Percentiles rank a stretch among this genome's conserved stretches.
phyloP scores from a whole-genome alignment of 352 stramenopile species.

The Phytophthora pini region DNA sequence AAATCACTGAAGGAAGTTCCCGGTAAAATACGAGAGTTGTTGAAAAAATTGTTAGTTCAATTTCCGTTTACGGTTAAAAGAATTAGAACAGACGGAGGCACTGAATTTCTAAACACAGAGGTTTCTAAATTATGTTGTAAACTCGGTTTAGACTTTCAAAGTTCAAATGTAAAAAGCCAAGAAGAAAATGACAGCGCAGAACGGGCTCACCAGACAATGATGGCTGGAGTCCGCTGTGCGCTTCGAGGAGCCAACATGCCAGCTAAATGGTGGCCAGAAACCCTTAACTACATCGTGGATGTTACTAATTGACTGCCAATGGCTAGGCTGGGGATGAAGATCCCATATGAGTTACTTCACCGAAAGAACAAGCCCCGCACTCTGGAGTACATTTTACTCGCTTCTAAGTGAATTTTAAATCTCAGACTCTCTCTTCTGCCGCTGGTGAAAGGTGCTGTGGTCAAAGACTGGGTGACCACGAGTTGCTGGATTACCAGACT shows the following conservation, averaged over 20 bases:
- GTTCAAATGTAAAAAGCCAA: conserved; percentile 1
- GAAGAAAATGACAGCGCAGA: conserved; percentile 5
- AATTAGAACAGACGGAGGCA: conserved; percentile 10
- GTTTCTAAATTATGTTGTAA: neutral
- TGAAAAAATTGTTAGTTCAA: conserved; percentile 14
- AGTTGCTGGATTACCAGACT: no score
- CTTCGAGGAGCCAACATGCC: conserved; percentile 4
- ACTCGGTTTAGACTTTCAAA: neutral
- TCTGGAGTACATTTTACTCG: no score
- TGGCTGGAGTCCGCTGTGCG: neutral
- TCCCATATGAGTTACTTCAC: conserved; percentile 2
- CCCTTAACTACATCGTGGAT: conserved; percentile 3
- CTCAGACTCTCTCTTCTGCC: no score
- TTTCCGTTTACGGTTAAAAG: conserved; percentile 6
- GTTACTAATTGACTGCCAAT: conserved; percentile 10
- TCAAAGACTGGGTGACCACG: no score
- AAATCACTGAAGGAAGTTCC: conserved; percentile 1
- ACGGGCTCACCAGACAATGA: neutral
- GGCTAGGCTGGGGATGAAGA: conserved; percentile 7
- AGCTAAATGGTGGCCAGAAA: conserved; percentile 9
- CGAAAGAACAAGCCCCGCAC: neutral
- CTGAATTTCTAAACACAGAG: conserved; percentile 4
- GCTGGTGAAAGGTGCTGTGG: no score
- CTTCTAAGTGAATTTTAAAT: no score
- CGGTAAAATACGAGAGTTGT: conserved; percentile 2